Base-by-base conservation (phyloP, 192 early-diverging fungal genomes). In the Dissophora globulifera region DNA sequence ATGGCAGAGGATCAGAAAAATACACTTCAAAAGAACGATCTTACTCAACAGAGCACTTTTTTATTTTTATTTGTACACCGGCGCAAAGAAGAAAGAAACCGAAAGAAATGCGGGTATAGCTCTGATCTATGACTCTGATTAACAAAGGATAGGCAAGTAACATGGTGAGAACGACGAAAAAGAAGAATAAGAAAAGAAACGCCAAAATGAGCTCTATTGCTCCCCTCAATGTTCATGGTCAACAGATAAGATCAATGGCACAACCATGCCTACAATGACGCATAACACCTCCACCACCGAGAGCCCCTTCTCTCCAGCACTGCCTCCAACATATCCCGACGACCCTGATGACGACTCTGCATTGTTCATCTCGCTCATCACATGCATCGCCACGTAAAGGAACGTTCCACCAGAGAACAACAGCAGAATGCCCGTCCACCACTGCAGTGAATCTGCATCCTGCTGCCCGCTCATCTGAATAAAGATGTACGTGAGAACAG, bases 381-480 rank as follows among this genome's bases (percentile, higher is more conserved):
- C 84, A 81, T 87, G 86, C 78, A 95, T 94, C 0, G 96, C 94
- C 6, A 97, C 96, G 67, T 98, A 98, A 25, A 97, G 78, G 69
- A 98, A 94, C 0, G 90, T 92, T 16, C 92, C 91, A 0, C 94
- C 97, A 11, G 94, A 96, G 63, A 96, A 98, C 38, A 98, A 65
- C 19, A 98, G 86, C 3, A 87, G 83, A 46, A 93, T 85, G 38
- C 90, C 94, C 35, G 92, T 96, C 88, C 88, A 94, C 80, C 86
- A 89, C 69, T 81, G 79, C 82, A 90, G 78, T 29, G 61, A 79
- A 20, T 43, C 63, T 17, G 74, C 60, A 41, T 83, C 78, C 3
- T 57, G 57, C 3, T 81, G 59, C 15, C 78, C 85, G 8, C 69
- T 64, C 22, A 79, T 60, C 22, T 83, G 68, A 8, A 86, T 69